Evolutionary conservation across 2,329 filamentous ascomycete species (phyloP).

Genomic region (Mycosphaerella sp.): DNA sequence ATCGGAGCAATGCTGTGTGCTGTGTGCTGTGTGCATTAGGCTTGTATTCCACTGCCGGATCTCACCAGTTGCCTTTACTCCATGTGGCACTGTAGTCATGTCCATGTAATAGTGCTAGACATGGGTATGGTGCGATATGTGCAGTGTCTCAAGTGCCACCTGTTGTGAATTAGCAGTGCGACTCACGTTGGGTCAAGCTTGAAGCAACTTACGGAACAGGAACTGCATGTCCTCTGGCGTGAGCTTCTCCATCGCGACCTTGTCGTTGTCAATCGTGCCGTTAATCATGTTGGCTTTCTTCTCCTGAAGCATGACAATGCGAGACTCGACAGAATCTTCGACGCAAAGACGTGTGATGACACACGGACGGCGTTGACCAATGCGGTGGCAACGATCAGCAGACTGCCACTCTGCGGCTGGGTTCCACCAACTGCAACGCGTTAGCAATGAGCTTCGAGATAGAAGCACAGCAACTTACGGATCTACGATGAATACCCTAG

Average conservation of each 20-base stretch:
- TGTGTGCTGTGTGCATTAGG: too few species aligned
- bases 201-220: conserved; percentile 60
- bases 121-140: background rate
- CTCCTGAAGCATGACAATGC: conserved; percentile 93
- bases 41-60: too few species aligned
- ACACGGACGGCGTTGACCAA: conserved; percentile 89
- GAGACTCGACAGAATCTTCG: conserved; percentile 91
- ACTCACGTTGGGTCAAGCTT: background rate
- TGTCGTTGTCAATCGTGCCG: conserved; percentile 90
- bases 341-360: conserved; percentile 92
- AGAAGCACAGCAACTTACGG: conserved; percentile 51
- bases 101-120: background rate
- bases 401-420: conserved; percentile 99
- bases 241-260: conserved; percentile 83
- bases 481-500: conserved; percentile 90
- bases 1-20: too few species aligned
- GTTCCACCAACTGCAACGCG: conserved; percentile 72
- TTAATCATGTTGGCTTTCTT: conserved; percentile 99
- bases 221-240: conserved; percentile 93
- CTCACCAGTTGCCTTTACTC: too few species aligned
- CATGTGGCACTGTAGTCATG: background rate
- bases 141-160: background rate
- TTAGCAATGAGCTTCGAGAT: conserved; percentile 7
- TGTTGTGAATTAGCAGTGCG: background rate
- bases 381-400: conserved; percentile 78